Evolutionary conservation across 176 grass and related monocot genomes (phyloP), one percentile per base, ranked within the genome.

Genomic region (Rhipidocladum racemiflorum): DNA sequence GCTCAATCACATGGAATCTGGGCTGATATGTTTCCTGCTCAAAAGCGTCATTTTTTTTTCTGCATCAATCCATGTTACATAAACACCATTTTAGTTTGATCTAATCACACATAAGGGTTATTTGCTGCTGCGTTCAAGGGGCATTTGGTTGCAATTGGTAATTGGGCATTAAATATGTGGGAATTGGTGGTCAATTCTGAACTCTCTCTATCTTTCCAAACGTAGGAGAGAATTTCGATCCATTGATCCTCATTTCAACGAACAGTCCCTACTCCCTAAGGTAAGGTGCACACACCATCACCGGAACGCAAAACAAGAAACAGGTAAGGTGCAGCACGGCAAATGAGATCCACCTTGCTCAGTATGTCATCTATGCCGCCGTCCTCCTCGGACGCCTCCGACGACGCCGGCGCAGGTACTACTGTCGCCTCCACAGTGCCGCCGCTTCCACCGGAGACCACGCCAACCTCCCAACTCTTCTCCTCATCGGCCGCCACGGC

Each of bases 341-440:
- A n/a, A n/a, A n/a, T n/a, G n/a, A n/a, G n/a, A 45, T 81, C n/a
- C n/a, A 89, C 88, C 88, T 90, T 90, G 88, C 83, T 66, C 4
- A 86, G 65, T 59, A 90, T 34, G 38, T 78, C 88, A n/a, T 77
- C 78, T 3, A 72, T 38, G 38, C 65, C 49, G 40, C 5, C 72
- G 16, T 13, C 38, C 42, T 72, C 83, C 65, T 70, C 72, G 3
- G 72, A 54, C 7, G 14, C 14, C 5, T 27, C 75, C 7, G 61
- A 79, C 23, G 76, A 36, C 64, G 64, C 77, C 16, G 29, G 56
- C 17, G 60, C 28, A 53, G 61, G 77, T 3, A 15, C 83, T 14
- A 32, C 78, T 29, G 59, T 68, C n/a, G 48, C 56, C 59, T 86
- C 88, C 64, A 68, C 10, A 12, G 75, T 28, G 13, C 11, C 64